Base-by-base conservation (phyloP, 1,284 basidiomycete species). In the Psilocybe mexicana region DNA sequence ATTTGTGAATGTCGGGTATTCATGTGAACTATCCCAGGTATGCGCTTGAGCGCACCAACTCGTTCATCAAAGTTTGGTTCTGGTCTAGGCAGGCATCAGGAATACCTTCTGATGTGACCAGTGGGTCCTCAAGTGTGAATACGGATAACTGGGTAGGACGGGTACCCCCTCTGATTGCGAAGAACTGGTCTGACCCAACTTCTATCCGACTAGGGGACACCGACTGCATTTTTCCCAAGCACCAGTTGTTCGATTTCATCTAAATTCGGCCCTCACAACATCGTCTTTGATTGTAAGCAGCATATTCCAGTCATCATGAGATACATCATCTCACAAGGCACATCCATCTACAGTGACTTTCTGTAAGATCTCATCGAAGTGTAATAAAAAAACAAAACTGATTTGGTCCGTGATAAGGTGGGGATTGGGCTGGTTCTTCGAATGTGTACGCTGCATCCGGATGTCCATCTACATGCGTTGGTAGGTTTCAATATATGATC, bases 21-120 rank as follows among this genome's bases (percentile, higher is more conserved):
- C 28, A 42, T 8, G 18, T 18, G 18, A 51, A 23, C 36, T 23
- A 35, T 23, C 43, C 23, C 36, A 81, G 79, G 78, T 82, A 76
- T 68, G 83, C 79, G 0, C 72, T 84, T 59, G 83, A 86, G 63
- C 76, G 82, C 43, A 83, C 79, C 2, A 59, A 68, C 18, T 65
- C 69, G 2, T 78, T 71, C 64, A 79, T 86, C 67, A 81, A 79
- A 57, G 73, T 85, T 45, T 86, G 83, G 83, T 86, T 85, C 72
- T 86, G 83, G 84, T 65, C 79, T 2, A 75, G 82, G 49, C 66
- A 69, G 47, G 74, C 69, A 18, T 62, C 67, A 1, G 70, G 65
- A 46, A 74, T 83, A 18, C 85, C 85, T 1, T 62, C 65, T 0
- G 80, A 81, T 54, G 79, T 85, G 11, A 63, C 55, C 10, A 70